Evolutionary conservation across 192 early-diverging fungal genomes (phyloP), one percentile per base, ranked within the genome.

Genomic region (Lunasporangiospora selenospora): DNA sequence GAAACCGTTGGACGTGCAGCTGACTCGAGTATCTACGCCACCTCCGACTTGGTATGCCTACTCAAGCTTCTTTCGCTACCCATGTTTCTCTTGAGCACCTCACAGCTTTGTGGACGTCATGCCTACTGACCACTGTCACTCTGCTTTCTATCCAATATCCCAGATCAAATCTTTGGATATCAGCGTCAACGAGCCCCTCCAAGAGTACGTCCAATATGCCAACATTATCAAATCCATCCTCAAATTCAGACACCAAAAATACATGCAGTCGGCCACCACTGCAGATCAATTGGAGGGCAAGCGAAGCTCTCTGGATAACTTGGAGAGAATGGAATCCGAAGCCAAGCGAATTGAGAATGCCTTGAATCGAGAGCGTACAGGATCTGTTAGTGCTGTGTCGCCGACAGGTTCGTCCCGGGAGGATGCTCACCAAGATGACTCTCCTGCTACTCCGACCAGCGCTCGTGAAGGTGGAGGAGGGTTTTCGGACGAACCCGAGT

Each of bases 1-100:
- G 98, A 99, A 66, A 85, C 88, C 53, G 80, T 94, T n/a, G 98
- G 98, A 2, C 90, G 95, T 67, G 94, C 96, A 0, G 83, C 93
- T 2, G 98, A 99, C 67, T 87, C 88, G 34, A 91, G 90, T 8
- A 90, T 89, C 56, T 84, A 88, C 18, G 85, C 89, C 29, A 92
- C 90, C 4, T 83, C 85, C 33, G 77, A 85, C 33, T 82, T 99
- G 79, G 79, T 90, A 62, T 44, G 67, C n/a, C n/a, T n/a, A n/a
- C n/a, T 73, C 73, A 52, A 41, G 40, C 16, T 41, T 41, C 16
- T n/a, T 41, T n/a, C 40, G n/a, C n/a, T n/a, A n/a, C n/a, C n/a
- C 8, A 7, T 19, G 38, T 36, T 42, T 26, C 5, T 57, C 12
- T 39, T 43, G 24, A 53, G 36, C 12, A 26, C 11, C 23, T 33